Conservation (phyloP, 371 early-diverging fungal genomes). For the Saksenaea oblongispora region DNA sequence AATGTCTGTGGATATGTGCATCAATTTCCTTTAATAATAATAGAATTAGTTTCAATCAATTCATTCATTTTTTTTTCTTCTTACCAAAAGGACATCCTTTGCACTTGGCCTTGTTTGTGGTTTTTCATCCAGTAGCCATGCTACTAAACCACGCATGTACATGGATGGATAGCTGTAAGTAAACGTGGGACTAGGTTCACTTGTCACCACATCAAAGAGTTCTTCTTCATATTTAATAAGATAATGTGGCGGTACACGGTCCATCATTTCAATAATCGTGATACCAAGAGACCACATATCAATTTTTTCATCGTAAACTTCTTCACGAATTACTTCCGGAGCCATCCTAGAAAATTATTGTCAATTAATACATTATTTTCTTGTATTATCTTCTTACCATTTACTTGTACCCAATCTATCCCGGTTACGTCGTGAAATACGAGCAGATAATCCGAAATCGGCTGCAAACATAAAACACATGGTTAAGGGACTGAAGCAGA, state of each 20-base stretch:
- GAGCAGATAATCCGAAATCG: conserved; percentile 46
- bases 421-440: conserved; percentile 48
- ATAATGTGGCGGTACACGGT: conserved; percentile 53
- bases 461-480: conserved; percentile 17
- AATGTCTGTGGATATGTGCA: conserved; percentile 31
- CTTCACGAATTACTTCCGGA: conserved; percentile 54
- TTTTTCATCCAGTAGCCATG: conserved; percentile 48
- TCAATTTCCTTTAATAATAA: conserved; percentile 31
- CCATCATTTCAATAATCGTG: conserved; percentile 57
- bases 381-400: conserved; percentile 45
- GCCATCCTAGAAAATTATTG: conserved; percentile 31
- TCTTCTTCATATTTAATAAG: conserved; percentile 40
- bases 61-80: background rate
- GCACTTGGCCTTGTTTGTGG: conserved; percentile 42
- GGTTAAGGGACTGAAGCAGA: background rate
- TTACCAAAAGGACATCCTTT: conserved; percentile 30
- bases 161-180: conserved; percentile 46
- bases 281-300: conserved; percentile 59
- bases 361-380: background rate
- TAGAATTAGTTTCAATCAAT: background rate
- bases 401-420: conserved; percentile 97
- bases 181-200: conserved; percentile 48
- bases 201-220: conserved; percentile 43
- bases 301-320: conserved; percentile 48
- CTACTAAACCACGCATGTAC: conserved; percentile 52